These are phyloP conservation scores for Colletotrichum theobromicola DNA, from an alignment of 2,329 filamentous ascomycete genomes.

Conservation along the genomic window DNA sequence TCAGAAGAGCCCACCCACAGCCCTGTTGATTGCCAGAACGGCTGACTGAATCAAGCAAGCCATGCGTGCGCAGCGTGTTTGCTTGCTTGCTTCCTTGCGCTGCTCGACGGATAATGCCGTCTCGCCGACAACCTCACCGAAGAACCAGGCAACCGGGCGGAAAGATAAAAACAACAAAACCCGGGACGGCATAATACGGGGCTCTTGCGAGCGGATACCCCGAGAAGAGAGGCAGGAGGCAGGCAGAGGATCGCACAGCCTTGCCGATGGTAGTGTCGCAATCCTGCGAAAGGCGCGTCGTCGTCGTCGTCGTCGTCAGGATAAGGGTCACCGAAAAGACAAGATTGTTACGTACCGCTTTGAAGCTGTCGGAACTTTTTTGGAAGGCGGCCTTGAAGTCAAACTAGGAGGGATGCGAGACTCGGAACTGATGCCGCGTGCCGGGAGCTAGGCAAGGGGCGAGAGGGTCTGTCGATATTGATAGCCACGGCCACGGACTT, in stretches of 20 bases:
- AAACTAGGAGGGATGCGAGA: background rate
- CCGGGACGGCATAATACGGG: background rate
- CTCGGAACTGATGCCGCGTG: background rate
- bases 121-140: background rate
- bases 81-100: background rate
- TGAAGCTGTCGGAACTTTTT: background rate
- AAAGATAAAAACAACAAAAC: background rate
- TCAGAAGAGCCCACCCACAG: background rate
- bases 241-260: background rate
- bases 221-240: background rate
- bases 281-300: background rate
- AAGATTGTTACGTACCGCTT: background rate
- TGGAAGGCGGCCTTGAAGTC: background rate
- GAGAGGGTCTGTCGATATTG: background rate
- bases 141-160: background rate
- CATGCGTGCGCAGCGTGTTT: background rate
- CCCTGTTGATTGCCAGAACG: background rate
- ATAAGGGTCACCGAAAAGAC: background rate
- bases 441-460: background rate
- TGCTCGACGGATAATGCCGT: background rate
- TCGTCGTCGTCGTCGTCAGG: too few species aligned
- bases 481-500: too few species aligned
- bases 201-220: background rate
- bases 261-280: background rate
- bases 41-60: background rate